Evolutionary conservation across 2,329 filamentous ascomycete genomes (phyloP).

Genomic region (Septoria petroselini): DNA sequence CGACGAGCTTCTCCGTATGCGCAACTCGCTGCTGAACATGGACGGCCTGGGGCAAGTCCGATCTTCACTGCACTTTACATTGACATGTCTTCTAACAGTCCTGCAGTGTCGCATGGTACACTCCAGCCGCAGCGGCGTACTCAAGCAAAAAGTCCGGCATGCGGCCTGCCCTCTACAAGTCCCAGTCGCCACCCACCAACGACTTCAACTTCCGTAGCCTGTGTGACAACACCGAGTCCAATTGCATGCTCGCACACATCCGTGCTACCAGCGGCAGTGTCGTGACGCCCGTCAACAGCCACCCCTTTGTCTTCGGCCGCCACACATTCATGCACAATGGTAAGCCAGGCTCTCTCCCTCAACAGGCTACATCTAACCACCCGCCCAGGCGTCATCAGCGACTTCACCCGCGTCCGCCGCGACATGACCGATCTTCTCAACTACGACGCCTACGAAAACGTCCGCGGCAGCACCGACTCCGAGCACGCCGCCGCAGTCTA

Average conservation of each 20-base stretch:
- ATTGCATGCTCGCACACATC: constrained; percentile 53
- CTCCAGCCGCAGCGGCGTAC: constrained; percentile 40
- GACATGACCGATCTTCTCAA: constrained; percentile 45
- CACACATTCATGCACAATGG: constrained; percentile 55
- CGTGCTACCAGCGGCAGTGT: constrained; percentile 49
- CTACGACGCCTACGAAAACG: constrained; percentile 48
- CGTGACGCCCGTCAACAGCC: constrained; percentile 52
- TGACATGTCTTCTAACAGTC: background rate
- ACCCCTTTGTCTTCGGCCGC: constrained; percentile 54
- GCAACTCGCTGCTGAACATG: constrained; percentile 54
- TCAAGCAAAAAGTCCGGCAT: constrained; percentile 27
- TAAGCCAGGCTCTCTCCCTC: background rate
- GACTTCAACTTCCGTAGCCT: constrained; percentile 54
- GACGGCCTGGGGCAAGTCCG: background rate
- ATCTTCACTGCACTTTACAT: background rate
- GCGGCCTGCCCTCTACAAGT: constrained; percentile 52
- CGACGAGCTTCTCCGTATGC: constrained; percentile 45
- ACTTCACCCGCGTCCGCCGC: constrained; percentile 48
- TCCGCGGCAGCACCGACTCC: constrained; percentile 52
- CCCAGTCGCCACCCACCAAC: constrained; percentile 49
- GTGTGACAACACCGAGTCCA: constrained; percentile 50
- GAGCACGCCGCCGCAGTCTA: constrained; percentile 51
- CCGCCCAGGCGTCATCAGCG: constrained; percentile 44
- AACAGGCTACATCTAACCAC: background rate
- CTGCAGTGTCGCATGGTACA: constrained; percentile 52